phyloP scores from a whole-genome alignment of 176 grass and related monocot species.

The Raddia guianensis region DNA sequence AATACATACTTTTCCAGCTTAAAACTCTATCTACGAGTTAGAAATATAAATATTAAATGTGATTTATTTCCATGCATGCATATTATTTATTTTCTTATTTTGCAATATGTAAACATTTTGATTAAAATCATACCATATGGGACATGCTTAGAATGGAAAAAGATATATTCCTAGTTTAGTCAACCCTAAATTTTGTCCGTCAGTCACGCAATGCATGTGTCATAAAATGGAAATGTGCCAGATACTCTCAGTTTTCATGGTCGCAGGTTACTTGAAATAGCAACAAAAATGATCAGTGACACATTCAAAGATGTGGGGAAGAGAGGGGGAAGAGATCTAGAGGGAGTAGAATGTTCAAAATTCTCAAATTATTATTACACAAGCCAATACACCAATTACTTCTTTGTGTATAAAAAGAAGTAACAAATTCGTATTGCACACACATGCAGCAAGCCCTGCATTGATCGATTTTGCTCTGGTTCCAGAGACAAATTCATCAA shows the following conservation, averaged over 20 bases:
- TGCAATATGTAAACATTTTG: not conserved
- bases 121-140: not conserved
- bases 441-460: constrained; percentile 21
- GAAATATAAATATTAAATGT: not conserved
- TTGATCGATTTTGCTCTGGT: constrained; percentile 16
- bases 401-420: constrained; percentile 42
- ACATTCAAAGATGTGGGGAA: not conserved
- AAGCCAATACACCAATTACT: constrained; percentile 47
- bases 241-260: not conserved
- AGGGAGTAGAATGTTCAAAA: not conserved
- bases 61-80: not conserved
- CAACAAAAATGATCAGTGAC: not conserved
- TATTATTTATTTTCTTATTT: not conserved
- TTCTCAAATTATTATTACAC: constrained; percentile 39
- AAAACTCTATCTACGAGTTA: not conserved
- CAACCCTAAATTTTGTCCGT: not conserved
- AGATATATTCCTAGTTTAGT: not conserved
- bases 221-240: not conserved
- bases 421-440: constrained; percentile 35
- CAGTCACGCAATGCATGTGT: not conserved
- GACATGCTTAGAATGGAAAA: not conserved
- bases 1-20: not conserved
- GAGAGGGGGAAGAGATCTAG: not conserved
- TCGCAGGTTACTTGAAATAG: not conserved
- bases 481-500: constrained; percentile 26